Conservation (phyloP, 495 filamentous ascomycete genomes). For the Bryoglossum gracile region DNA sequence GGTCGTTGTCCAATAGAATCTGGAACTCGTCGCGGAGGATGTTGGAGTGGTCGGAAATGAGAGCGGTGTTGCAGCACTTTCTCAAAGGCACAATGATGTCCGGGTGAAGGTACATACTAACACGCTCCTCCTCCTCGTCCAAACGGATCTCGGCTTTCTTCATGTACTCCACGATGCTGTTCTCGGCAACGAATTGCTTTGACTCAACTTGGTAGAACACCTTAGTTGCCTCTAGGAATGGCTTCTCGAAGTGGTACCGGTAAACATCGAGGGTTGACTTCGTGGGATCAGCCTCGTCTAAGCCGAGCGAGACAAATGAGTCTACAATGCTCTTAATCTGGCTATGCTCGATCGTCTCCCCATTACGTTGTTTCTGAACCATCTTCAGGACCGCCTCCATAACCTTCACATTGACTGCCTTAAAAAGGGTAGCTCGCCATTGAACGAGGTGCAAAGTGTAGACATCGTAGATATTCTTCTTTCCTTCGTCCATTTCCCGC, state of each 20-base stretch:
- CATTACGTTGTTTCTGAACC: conserved; percentile 95
- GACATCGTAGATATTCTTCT: conserved; percentile 96
- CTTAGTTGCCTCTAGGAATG: conserved; percentile 80
- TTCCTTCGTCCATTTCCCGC: conserved; percentile 97
- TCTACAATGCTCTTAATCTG: conserved; percentile 98
- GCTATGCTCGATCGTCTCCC: conserved; percentile 93
- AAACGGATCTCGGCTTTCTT: conserved; percentile 96
- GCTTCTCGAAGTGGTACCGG: conserved; percentile 80
- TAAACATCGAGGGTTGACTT: conserved; percentile 97
- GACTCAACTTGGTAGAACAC: conserved; percentile 88
- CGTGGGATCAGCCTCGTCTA: conserved; percentile 87
- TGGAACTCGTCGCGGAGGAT: conserved; percentile 95
- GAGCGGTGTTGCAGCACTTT: conserved; percentile 77
- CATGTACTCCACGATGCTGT: conserved; percentile 99
- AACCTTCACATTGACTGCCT: conserved; percentile 71
- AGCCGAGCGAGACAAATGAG: conserved; percentile 89
- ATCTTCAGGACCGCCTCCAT: conserved; percentile 93
- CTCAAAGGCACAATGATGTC: conserved; percentile 81
- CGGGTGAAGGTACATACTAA: conserved; percentile 81
- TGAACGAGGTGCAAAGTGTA: conserved; percentile 94
- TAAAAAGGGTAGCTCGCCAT: conserved; percentile 89
- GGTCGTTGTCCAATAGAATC: conserved; percentile 86
- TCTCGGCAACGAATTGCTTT: conserved; percentile 88
- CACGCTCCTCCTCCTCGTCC: conserved; percentile 89
- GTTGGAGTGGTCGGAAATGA: conserved; percentile 79